Base-by-base conservation (phyloP, 129 eudicot species). In the Flaveria trinervia region DNA sequence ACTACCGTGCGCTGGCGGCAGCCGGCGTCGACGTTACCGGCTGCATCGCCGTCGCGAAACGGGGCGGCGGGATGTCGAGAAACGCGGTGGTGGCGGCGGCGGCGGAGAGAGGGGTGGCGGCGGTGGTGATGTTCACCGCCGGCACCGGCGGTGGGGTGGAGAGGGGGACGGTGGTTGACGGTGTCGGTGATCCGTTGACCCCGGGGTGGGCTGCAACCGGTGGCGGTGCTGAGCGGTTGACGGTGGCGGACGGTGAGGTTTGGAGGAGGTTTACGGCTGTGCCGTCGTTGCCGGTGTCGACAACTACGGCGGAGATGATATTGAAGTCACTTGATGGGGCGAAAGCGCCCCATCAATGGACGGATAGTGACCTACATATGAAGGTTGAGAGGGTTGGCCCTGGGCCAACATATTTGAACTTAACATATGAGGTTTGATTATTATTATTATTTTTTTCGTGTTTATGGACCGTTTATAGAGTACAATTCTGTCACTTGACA, bases 111-210 rank as follows among this genome's bases (percentile, higher is more conserved):
- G 98, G 98, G 12, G 93, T 76, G 79, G 78, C 77, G 84, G 98
- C 96, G 70, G 93, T 90, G 82, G 55, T 93, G 15, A 90, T 87
- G 92, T 93, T 75, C 71, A 90, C 98, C 3, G 91, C 79, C 82
- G 83, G 84, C 1, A 77, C 15, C 33, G 79, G 79, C 44, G 64
- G 64, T 30, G 98, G 98, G 76, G 97, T 93, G 50, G 97, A 93
- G 74, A 87, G 97, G 60, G 98, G 98, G 76, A 90, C 97, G 15
- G 97, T 93, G 15, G 75, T 88, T 85, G 82, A 87, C 26, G 98
- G 97, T 6, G 57, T 93, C 62, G 98, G 98, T 76, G 98, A 93
- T 86, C 92, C 97, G 62, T 77, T 84, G 6, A 93, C 84, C 6
- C 96, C 97, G 0, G 98, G 98, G 28, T 93, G 98, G 98, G 92